phyloP scores from a whole-genome alignment of 345 rosid species.

The Euclidium syriacum region DNA sequence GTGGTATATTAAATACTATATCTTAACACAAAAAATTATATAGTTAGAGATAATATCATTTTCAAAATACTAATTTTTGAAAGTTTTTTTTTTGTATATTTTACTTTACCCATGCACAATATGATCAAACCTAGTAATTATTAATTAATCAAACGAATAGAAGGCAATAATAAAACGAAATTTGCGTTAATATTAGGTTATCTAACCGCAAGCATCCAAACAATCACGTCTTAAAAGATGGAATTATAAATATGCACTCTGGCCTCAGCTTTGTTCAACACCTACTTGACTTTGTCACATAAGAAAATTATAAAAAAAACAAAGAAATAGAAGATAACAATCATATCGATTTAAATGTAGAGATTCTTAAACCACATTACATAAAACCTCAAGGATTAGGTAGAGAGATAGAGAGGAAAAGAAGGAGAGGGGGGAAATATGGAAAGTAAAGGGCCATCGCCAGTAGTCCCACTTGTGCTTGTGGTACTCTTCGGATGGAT shows the following conservation, averaged over 20 bases:
- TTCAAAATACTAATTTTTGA: too few species aligned
- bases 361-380: background rate
- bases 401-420: background rate
- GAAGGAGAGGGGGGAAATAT: background rate
- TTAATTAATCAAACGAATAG: background rate
- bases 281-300: conserved; percentile 10
- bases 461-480: conserved; percentile 26
- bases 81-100: too few species aligned
- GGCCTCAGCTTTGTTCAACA: conserved; percentile 2
- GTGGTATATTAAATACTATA: too few species aligned
- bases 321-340: background rate
- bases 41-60: too few species aligned
- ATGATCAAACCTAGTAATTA: background rate
- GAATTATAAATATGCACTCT: conserved; percentile 3
- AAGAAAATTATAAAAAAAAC: background rate
- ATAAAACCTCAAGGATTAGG: background rate
- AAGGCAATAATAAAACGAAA: background rate
- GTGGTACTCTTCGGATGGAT: conserved; percentile 30
- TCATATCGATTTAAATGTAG: background rate
- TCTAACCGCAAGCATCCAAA: conserved; percentile 28
- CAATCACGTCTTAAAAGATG: background rate
- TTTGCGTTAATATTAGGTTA: conserved; percentile 22
- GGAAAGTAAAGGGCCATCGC: conserved; percentile 36
- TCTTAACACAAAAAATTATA: too few species aligned
- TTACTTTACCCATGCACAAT: background rate